phyloP scores from a whole-genome alignment of 148 eudicot genomes.

The Talinum fruticosum region DNA sequence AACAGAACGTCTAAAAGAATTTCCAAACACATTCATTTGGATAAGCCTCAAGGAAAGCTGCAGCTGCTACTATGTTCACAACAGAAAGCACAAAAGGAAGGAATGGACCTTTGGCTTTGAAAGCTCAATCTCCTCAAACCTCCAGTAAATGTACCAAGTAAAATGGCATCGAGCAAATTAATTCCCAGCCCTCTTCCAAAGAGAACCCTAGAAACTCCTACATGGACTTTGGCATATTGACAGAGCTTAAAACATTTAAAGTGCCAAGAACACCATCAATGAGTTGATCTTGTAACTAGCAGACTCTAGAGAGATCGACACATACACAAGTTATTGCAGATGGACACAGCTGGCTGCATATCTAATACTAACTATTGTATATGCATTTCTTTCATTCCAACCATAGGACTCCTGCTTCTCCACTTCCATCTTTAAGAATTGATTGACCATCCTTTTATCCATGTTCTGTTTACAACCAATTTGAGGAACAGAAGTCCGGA shows the following conservation, averaged over 20 bases:
- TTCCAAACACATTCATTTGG: not conserved
- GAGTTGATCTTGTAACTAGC: not conserved
- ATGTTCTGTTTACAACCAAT: not conserved
- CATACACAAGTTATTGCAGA: not conserved
- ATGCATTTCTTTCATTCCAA: not conserved
- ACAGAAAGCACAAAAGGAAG: not conserved
- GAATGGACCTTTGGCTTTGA: too few relatives aligned
- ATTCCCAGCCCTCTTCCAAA: not conserved
- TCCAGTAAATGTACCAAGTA: not conserved
- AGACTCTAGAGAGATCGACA: too few relatives aligned
- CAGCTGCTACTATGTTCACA: not conserved
- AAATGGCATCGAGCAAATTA: not conserved
- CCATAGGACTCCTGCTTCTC: not conserved
- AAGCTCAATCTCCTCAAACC: not conserved
- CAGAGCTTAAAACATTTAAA: not conserved
- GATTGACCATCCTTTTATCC: not conserved
- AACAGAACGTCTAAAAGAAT: not conserved
- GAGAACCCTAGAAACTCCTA: not conserved
- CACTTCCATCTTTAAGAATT: not conserved
- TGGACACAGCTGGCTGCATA: not conserved
- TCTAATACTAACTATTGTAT: not conserved
- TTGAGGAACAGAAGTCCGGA: not conserved
- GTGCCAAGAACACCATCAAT: too few relatives aligned
- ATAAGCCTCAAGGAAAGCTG: slow-evolving; percentile 1
- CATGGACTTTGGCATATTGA: not conserved